phyloP scores from a whole-genome alignment of 192 early-diverging fungal genomes.

The Coemansia guatemalensis region DNA sequence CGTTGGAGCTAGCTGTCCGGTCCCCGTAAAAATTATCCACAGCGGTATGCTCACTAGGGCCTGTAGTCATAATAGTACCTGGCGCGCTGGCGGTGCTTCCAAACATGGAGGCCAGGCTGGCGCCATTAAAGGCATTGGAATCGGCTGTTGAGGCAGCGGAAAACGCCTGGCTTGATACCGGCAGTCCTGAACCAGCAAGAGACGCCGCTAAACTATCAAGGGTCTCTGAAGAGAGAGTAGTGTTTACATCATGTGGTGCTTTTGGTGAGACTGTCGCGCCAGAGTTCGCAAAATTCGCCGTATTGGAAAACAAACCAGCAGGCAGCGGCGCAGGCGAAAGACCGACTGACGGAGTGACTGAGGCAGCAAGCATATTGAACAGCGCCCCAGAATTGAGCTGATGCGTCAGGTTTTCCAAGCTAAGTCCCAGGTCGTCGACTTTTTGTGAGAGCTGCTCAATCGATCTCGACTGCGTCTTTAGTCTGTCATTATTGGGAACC shows the following conservation, averaged over 20 bases:
- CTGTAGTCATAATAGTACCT: background rate
- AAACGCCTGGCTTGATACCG: background rate
- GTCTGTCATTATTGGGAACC: constrained; percentile 1
- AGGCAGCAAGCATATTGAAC: background rate
- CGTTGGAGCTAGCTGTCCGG: background rate
- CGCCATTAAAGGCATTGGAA: background rate
- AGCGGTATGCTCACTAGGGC: background rate
- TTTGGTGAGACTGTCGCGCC: background rate
- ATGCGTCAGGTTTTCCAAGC: constrained; percentile 27
- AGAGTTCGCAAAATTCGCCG: background rate
- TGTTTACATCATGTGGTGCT: background rate
- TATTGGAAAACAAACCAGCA: background rate
- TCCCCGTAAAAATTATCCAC: background rate
- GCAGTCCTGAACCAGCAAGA: constrained; percentile 1
- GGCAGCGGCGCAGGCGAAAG: background rate
- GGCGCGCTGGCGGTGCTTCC: background rate
- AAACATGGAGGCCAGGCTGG: background rate
- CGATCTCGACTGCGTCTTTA: constrained; percentile 24
- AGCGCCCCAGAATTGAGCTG: constrained; percentile 11
- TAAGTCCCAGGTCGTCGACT: constrained; percentile 21
- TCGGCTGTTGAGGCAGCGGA: background rate
- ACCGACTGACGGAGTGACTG: background rate
- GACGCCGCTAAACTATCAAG: constrained; percentile 4
- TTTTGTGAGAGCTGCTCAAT: constrained; percentile 31
- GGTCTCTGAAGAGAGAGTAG: background rate